Evolutionary conservation across 257 asterid species (phyloP).

Genomic region (Salvia splendens): DNA sequence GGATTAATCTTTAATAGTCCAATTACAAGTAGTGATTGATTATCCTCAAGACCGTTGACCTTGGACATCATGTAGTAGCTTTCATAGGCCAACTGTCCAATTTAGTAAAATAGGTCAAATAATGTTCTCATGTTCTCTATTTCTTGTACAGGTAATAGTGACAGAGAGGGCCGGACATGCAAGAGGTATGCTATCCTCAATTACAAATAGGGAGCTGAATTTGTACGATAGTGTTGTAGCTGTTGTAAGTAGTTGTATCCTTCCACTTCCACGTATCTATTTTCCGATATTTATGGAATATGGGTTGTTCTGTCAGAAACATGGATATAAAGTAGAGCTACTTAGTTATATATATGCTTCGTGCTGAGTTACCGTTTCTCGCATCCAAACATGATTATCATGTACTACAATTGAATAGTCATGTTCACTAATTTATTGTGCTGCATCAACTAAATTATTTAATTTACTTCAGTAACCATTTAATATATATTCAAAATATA

Average conservation of each 20-base stretch:
- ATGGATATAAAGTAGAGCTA: not conserved
- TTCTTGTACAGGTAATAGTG: slow-evolving; percentile 65
- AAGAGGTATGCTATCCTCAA: slow-evolving; percentile 69
- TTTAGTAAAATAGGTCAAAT: slow-evolving; percentile 19
- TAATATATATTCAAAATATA: not conserved
- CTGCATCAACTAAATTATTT: slow-evolving; percentile 2
- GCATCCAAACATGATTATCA: not conserved
- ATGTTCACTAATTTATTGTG: slow-evolving; percentile 19
- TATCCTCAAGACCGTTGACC: too few species aligned
- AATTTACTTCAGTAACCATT: not conserved
- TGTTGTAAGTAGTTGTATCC: slow-evolving; percentile 68
- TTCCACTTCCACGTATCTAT: slow-evolving; percentile 22
- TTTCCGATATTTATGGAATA: slow-evolving; percentile 17
- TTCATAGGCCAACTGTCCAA: not conserved
- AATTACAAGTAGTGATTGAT: too few species aligned
- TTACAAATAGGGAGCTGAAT: slow-evolving; percentile 64
- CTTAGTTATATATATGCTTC: not conserved
- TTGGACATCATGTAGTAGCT: too few species aligned
- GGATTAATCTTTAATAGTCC: slow-evolving; percentile 12
- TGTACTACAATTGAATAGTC: not conserved
- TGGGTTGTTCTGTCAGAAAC: slow-evolving; percentile 11
- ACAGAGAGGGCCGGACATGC: slow-evolving; percentile 95
- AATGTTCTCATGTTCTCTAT: slow-evolving; percentile 16
- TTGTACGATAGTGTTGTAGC: slow-evolving; percentile 84
- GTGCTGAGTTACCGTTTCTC: not conserved